These are phyloP conservation scores for Hypoxylon sp. DNA, from an alignment of 2,329 filamentous ascomycete species.

Conservation along the genomic window DNA sequence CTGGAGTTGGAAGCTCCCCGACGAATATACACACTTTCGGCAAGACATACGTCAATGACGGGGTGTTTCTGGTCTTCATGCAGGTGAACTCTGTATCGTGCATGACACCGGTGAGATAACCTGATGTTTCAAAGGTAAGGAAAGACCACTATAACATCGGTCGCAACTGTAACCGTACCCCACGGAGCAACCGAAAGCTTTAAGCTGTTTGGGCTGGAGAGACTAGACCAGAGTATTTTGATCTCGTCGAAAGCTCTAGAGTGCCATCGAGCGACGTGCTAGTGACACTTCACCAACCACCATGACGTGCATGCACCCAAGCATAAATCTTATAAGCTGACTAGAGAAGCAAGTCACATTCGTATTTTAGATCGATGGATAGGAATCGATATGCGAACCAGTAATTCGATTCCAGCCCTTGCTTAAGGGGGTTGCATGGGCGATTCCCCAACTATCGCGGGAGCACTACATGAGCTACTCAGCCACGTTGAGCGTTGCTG, in stretches of 20 bases:
- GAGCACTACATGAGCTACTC: slow-evolving; percentile 3
- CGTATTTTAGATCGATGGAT: slow-evolving; percentile 16
- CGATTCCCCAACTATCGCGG: slow-evolving; percentile 2
- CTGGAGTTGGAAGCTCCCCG: slow-evolving; percentile 29
- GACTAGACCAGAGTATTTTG: slow-evolving; percentile 8
- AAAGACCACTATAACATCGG: slow-evolving; percentile 4
- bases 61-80: slow-evolving; percentile 4
- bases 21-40: slow-evolving; percentile 17
- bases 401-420: slow-evolving; percentile 5
- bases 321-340: slow-evolving; percentile 13
- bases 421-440: slow-evolving; percentile 1
- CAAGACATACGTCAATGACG: slow-evolving; percentile 14
- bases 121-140: not conserved
- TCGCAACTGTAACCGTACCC: slow-evolving; percentile 12
- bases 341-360: slow-evolving; percentile 16
- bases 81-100: slow-evolving; percentile 5
- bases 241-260: slow-evolving; percentile 9
- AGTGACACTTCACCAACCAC: slow-evolving; percentile 26
- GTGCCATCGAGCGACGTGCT: slow-evolving; percentile 12
- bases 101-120: slow-evolving; percentile 8
- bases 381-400: slow-evolving; percentile 1
- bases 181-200: slow-evolving; percentile 9
- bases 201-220: slow-evolving; percentile 3
- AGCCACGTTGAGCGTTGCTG: not conserved
- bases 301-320: slow-evolving; percentile 35